phyloP scores from a whole-genome alignment of 306 rosid genomes.

The Casuarina glauca region DNA sequence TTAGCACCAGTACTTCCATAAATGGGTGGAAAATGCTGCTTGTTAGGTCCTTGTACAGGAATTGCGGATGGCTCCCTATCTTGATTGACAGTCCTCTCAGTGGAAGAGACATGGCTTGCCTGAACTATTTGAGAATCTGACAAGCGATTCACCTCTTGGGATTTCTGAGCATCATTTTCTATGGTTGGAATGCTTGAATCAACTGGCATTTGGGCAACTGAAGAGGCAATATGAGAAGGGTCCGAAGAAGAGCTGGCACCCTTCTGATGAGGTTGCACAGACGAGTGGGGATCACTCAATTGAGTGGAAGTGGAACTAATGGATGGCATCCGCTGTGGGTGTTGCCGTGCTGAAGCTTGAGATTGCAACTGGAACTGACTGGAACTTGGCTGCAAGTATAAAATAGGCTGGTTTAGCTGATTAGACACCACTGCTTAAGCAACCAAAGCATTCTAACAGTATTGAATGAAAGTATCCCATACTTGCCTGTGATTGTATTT shows the following conservation, averaged over 20 bases:
- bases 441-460: neutral
- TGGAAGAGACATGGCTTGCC: conserved; percentile 51
- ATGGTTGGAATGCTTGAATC: conserved; percentile 40
- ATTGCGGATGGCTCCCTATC: conserved; percentile 61
- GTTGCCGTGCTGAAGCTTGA: conserved; percentile 56
- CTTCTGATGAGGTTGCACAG: conserved; percentile 74
- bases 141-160: conserved; percentile 53
- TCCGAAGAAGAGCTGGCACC: conserved; percentile 55
- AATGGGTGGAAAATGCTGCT: conserved; percentile 66
- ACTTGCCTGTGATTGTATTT: conserved; percentile 71
- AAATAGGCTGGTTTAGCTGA: conserved; percentile 3
- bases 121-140: conserved; percentile 52
- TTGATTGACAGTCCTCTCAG: conserved; percentile 48
- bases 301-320: conserved; percentile 52
- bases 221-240: conserved; percentile 51
- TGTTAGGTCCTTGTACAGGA: conserved; percentile 61
- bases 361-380: conserved; percentile 37
- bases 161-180: conserved; percentile 50
- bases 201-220: conserved; percentile 46
- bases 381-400: conserved; percentile 10
- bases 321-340: conserved; percentile 61
- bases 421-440: neutral
- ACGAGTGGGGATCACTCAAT: conserved; percentile 69
- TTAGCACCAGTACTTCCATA: conserved; percentile 64
- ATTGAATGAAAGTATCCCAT: conserved; percentile 12